A percentile compares a stretch with the other conserved stretches of the same genome.
These are phyloP conservation scores for Oryza australiensis DNA, from an alignment of 176 grass and related monocot species.

Conservation along the genomic window DNA sequence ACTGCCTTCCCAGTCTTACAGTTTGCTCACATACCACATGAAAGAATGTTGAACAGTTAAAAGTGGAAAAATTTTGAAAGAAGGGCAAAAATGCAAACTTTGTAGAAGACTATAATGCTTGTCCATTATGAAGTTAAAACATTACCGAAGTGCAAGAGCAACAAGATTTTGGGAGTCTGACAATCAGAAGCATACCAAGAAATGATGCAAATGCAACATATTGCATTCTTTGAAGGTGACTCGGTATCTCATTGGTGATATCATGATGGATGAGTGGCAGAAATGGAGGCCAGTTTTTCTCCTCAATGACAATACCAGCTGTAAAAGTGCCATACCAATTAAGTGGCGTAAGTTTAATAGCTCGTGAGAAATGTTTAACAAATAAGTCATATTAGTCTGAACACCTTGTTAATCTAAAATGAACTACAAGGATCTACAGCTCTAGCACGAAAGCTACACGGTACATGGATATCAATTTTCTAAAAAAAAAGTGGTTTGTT, in stretches of 20 bases:
- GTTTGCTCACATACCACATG: neutral
- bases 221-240: slow-evolving; percentile 86
- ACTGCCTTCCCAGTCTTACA: neutral
- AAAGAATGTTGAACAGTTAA: neutral
- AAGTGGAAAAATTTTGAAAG: neutral
- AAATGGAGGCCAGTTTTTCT: slow-evolving; percentile 99
- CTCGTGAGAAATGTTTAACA: neutral
- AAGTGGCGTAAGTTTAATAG: slow-evolving; percentile 14
- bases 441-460: neutral
- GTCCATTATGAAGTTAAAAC: neutral
- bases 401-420: neutral
- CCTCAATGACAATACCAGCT: slow-evolving; percentile 95
- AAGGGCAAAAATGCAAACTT: neutral
- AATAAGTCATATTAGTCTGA: neutral
- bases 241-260: slow-evolving; percentile 91
- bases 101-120: neutral
- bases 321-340: slow-evolving; percentile 35
- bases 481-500: neutral
- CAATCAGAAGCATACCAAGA: slow-evolving; percentile 60
- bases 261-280: slow-evolving; percentile 98
- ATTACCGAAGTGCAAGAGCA: neutral
- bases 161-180: neutral
- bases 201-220: slow-evolving; percentile 92
- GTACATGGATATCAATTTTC: neutral
- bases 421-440: neutral